Conservation (phyloP, 176 grass and related monocot genomes). For the Poa annua region DNA sequence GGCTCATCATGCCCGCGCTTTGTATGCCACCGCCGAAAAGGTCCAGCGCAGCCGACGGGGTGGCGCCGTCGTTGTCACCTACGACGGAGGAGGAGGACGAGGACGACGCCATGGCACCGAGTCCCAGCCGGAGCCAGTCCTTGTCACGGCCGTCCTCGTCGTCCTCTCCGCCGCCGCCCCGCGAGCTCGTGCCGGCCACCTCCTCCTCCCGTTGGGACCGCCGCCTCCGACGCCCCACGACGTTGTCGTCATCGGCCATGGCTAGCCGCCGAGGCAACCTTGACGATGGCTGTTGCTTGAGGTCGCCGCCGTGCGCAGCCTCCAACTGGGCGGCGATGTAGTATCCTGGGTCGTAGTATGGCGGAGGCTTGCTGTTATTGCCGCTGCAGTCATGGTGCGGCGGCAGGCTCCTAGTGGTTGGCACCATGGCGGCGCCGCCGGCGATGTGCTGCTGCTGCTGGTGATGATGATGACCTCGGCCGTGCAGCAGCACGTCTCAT, state of each 20-base stretch:
- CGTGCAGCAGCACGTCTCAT: conserved; percentile 34
- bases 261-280: conserved; percentile 25
- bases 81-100: conserved; percentile 40
- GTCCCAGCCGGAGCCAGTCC: conserved; percentile 80
- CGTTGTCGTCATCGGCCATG: conserved; percentile 49
- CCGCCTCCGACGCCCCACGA: not conserved
- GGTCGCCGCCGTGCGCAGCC: conserved; percentile 18
- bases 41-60: conserved; percentile 39
- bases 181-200: conserved; percentile 35
- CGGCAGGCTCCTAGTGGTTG: conserved; percentile 59
- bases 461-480: conserved; percentile 23
- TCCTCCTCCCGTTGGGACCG: not conserved
- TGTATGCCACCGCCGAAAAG: conserved; percentile 43
- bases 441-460: conserved; percentile 6
- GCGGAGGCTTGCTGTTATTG: conserved; percentile 23
- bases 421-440: conserved; percentile 55
- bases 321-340: conserved; percentile 46
- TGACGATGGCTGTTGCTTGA: conserved; percentile 12
- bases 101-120: conserved; percentile 36
- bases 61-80: conserved; percentile 28
- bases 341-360: conserved; percentile 38
- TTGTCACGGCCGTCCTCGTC: conserved; percentile 38
- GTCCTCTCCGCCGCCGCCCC: not conserved
- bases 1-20: conserved; percentile 17
- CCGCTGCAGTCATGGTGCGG: conserved; percentile 41